Evolutionary conservation across 176 grass and related monocot genomes (phyloP), one percentile per base, ranked within the genome.

Genomic region (Hsuehochloa calcarea): DNA sequence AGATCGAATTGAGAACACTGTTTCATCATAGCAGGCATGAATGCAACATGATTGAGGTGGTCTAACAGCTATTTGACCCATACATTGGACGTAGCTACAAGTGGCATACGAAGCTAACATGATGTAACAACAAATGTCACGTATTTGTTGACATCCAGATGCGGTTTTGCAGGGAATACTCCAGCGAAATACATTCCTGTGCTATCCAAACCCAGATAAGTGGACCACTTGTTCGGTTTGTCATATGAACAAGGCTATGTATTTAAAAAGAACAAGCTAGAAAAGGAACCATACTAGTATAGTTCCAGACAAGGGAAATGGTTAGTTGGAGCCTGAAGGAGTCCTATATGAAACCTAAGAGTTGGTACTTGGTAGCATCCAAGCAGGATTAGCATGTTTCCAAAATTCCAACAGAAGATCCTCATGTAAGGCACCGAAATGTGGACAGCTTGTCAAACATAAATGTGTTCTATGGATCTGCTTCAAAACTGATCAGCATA

Each of bases 51-150:
- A 31, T 5, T 34, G 56, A 82, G 71, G 67, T 43, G 58, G 55
- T 7, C 8, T 78, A 79, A 40, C 26, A 60, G 68, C 45, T 76
- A 64, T 76, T 65, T 88, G 60, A 77, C 47, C 59, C 45, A 61
- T 71, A 40, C 39, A 54, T 65, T 72, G 55, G 13, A n/a, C 16
- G 22, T 23, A 27, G 5, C 9, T 64, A 14, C 17, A 40, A 60
- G 31, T 61, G 34, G 85, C 17, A 66, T 40, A 47, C 50, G 68
- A 73, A 72, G 29, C 43, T 67, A 13, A n/a, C 64, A 84, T n/a
- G 3, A 50, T 26, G 49, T 75, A 23, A 55, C 67, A 75, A 65
- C 22, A 65, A 54, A 77, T 64, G 14, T 2, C 45, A 84, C 16
- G 20, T 47, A 38, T 46, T 34, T 50, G 38, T 22, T 73, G 34